These are phyloP conservation scores for Aspergillus persii DNA, from an alignment of 2,329 filamentous ascomycete genomes.

Conservation along the genomic window DNA sequence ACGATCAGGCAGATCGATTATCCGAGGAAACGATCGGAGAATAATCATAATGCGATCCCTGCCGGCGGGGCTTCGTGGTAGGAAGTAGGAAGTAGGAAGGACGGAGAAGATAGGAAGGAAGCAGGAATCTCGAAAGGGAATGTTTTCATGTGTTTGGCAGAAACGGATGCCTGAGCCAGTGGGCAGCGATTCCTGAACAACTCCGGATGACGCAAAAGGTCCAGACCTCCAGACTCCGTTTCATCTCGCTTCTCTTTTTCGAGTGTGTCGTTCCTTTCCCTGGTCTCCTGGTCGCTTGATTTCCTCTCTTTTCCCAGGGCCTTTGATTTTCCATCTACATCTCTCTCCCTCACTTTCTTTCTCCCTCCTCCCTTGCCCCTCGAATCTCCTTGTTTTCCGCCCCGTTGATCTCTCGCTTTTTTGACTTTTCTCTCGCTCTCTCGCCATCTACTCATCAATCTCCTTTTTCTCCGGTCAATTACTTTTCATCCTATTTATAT, in stretches of 20 bases:
- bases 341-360: not conserved
- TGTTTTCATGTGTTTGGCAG: too few relatives aligned
- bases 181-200: not conserved
- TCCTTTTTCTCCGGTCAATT: not conserved
- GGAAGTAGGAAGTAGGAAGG: too few relatives aligned
- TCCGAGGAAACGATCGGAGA: conserved; percentile 2
- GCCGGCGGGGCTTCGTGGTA: too few relatives aligned
- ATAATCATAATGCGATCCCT: not conserved
- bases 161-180: not conserved
- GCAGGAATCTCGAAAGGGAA: too few relatives aligned
- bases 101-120: too few relatives aligned
- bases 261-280: not conserved
- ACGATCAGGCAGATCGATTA: conserved; percentile 13
- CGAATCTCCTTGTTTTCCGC: not conserved
- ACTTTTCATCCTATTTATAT: not conserved
- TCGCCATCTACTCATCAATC: not conserved
- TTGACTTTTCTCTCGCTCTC: not conserved
- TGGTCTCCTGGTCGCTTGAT: conserved; percentile 3
- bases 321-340: not conserved
- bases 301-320: not conserved
- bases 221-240: not conserved
- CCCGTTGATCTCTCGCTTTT: not conserved
- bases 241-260: not conserved
- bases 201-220: conserved; percentile 8
- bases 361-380: not conserved